These are phyloP conservation scores for Xylogone sp. DNA, from an alignment of 2,329 filamentous ascomycete species.

Conservation along the genomic window DNA sequence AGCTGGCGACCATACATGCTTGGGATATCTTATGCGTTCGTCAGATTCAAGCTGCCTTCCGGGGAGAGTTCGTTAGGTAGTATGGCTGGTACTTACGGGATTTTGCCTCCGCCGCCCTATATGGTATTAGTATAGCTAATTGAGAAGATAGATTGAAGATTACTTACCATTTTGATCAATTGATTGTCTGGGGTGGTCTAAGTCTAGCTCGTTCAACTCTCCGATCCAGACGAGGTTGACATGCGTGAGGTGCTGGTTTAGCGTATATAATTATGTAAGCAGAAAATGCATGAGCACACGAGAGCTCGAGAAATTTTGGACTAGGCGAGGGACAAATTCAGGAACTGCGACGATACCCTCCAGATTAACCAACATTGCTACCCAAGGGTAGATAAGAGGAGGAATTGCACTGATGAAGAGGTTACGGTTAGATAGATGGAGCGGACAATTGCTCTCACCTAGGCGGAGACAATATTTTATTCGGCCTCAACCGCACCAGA, in stretches of 20 bases:
- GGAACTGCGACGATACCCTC: constrained; percentile 10
- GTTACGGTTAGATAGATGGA: constrained; percentile 56
- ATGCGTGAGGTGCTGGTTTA: constrained; percentile 7
- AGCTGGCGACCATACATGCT: constrained; percentile 98
- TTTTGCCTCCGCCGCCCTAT: constrained; percentile 76
- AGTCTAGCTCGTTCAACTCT: background rate
- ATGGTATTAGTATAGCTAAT: constrained; percentile 36
- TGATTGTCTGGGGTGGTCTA: constrained; percentile 12
- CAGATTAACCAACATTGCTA: constrained; percentile 4
- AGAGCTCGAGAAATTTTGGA: constrained; percentile 18
- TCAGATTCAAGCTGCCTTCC: constrained; percentile 18
- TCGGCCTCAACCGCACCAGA: constrained; percentile 25
- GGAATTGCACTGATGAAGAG: constrained; percentile 48
- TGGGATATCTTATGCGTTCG: constrained; percentile 70
- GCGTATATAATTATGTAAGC: constrained; percentile 8
- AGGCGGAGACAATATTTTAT: constrained; percentile 38
- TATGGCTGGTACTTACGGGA: constrained; percentile 49
- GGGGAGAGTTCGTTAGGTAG: constrained; percentile 12
- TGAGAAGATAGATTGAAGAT: background rate
- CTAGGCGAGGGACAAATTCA: constrained; percentile 8
- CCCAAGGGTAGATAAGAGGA: constrained; percentile 10
- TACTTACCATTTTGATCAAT: constrained; percentile 54
- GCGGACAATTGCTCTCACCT: constrained; percentile 52
- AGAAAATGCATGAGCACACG: constrained; percentile 7
- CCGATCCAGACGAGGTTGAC: constrained; percentile 14